Percentiles rank a stretch among this genome's conserved stretches.
Conservation (phyloP, 108 stramenopile genomes). For the Fragilaria radians region DNA sequence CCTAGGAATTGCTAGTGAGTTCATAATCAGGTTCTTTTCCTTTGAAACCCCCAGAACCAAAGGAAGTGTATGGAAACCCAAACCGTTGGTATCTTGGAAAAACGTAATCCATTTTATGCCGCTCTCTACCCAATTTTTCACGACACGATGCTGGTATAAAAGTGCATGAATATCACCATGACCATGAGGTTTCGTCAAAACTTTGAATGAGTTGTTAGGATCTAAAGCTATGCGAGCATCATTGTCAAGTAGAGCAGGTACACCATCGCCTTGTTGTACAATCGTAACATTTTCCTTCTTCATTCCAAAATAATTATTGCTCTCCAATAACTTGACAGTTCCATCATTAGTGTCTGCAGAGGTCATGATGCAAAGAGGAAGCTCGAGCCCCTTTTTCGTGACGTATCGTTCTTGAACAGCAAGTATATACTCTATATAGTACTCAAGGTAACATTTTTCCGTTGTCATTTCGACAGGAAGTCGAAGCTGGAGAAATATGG, state of each 20-base stretch:
- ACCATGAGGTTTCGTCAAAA: conserved; percentile 98
- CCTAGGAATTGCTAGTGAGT: conserved; percentile 93
- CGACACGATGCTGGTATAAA: conserved; percentile 80
- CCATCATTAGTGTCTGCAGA: conserved; percentile 90
- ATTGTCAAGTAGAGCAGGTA: conserved; percentile 88
- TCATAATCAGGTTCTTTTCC: conserved; percentile 85
- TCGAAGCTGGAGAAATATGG: conserved; percentile 33
- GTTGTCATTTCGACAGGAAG: conserved; percentile 91
- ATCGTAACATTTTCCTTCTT: conserved; percentile 79
- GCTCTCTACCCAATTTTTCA: conserved; percentile 60
- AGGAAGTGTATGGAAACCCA: conserved; percentile 90
- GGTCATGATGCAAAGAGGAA: conserved; percentile 99
- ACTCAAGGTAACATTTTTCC: conserved; percentile 80
- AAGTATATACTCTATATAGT: conserved; percentile 89
- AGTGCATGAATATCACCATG: conserved; percentile 99
- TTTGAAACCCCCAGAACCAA: conserved; percentile 89
- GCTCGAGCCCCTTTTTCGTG: conserved; percentile 22
- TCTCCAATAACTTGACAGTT: conserved; percentile 71
- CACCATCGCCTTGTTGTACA: conserved; percentile 94
- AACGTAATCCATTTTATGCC: conserved; percentile 90
- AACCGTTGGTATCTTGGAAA: conserved; percentile 99
- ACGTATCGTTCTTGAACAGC: conserved; percentile 78
- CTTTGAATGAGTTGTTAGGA: conserved; percentile 48
- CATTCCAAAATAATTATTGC: conserved; percentile 92
- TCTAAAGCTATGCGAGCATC: conserved; percentile 87